These are phyloP conservation scores for Jatropha multifida DNA, from an alignment of 441 rosid species.

Conservation along the genomic window DNA sequence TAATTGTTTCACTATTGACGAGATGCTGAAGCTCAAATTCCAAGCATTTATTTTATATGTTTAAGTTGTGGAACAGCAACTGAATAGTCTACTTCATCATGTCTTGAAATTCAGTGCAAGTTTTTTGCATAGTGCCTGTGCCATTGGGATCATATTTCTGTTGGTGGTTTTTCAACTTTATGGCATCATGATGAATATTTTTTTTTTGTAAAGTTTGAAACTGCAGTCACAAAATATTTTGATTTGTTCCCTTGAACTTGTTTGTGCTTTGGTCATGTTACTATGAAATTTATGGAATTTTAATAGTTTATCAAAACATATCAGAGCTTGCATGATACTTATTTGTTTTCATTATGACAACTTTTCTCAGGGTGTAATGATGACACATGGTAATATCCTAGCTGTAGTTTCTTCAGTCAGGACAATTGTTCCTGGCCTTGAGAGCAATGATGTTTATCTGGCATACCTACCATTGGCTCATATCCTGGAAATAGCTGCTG, in stretches of 20 bases:
- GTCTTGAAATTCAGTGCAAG: not conserved
- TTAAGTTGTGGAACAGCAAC: not conserved
- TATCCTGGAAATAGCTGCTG: conserved; percentile 96
- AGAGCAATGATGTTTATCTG: conserved; percentile 76
- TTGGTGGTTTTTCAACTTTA: not conserved
- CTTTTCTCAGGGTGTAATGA: conserved; percentile 89
- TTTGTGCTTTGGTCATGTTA: not conserved
- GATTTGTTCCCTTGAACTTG: conserved; percentile 1
- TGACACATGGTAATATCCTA: conserved; percentile 95
- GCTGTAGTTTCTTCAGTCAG: conserved; percentile 89
- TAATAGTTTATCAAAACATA: conserved; percentile 2
- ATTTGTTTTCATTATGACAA: conserved; percentile 12
- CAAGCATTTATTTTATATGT: not conserved
- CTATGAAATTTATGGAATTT: conserved; percentile 8
- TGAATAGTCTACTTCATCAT: not conserved
- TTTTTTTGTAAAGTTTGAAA: not conserved
- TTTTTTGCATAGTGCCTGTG: not conserved
- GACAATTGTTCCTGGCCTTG: conserved; percentile 91
- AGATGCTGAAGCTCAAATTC: not conserved
- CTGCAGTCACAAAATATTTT: not conserved
- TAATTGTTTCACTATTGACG: not conserved
- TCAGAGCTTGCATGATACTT: conserved; percentile 11
- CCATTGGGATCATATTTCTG: not conserved
- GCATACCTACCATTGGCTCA: conserved; percentile 97
- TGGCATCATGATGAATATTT: not conserved